Evolutionary conservation across 768 basidiomycete genomes (phyloP).

Genomic region (Lactarius psammicola): DNA sequence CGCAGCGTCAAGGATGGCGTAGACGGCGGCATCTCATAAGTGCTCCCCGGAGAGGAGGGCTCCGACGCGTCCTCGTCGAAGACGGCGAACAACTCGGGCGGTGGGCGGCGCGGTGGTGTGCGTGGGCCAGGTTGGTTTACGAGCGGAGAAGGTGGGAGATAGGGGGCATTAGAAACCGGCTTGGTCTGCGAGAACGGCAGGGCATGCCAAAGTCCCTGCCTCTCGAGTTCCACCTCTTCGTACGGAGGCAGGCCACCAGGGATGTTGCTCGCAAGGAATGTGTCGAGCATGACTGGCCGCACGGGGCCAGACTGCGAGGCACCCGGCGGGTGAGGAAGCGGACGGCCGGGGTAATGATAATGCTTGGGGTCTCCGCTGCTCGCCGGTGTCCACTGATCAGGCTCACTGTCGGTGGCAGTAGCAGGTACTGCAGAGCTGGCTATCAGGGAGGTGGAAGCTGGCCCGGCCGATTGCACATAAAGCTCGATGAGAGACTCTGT

Average conservation of each 20-base stretch:
- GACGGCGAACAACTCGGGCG: constrained; percentile 5
- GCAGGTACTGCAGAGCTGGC: background rate
- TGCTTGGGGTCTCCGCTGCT: background rate
- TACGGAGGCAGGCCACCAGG: constrained; percentile 4
- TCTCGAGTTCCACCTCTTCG: constrained; percentile 4
- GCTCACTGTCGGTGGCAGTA: background rate
- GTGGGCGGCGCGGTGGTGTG: background rate
- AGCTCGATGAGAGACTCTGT: constrained; percentile 28
- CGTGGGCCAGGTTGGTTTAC: constrained; percentile 3
- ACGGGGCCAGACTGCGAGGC: constrained; percentile 18
- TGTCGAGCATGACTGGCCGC: constrained; percentile 19
- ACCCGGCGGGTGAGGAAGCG: constrained; percentile 28
- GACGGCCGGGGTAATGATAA: constrained; percentile 27
- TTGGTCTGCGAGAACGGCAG: constrained; percentile 1
- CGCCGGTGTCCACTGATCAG: background rate
- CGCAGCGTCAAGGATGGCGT: constrained; percentile 1
- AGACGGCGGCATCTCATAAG: constrained; percentile 17
- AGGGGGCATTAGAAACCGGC: background rate
- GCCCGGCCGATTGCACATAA: constrained; percentile 25
- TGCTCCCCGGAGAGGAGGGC: constrained; percentile 24
- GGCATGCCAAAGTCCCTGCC: background rate
- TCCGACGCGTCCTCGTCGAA: constrained; percentile 15
- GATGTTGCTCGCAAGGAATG: constrained; percentile 21
- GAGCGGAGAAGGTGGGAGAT: constrained; percentile 5
- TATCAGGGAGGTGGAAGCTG: background rate